Base-by-base conservation (phyloP, 2,329 filamentous ascomycete species). In the Exophiala oligosperma region DNA sequence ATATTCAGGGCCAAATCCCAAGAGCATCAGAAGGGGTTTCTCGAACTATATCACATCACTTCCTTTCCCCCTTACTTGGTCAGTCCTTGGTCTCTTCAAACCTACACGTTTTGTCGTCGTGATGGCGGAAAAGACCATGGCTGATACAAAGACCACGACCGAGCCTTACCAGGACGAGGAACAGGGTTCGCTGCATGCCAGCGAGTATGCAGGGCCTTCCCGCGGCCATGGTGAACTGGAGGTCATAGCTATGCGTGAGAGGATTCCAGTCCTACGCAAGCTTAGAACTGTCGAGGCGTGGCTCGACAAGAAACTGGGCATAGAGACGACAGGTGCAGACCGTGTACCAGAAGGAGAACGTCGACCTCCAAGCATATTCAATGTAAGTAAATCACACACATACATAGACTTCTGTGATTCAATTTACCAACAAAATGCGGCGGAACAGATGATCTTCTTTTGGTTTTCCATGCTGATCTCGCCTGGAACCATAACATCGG, bases 401-500 rank as follows among this genome's bases (percentile, higher is more conserved):
- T 17, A 17, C 17, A 17, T 17, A 17, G 26, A n/a, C 26, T 4
- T 21, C 32, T 26, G 8, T 17, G 17, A 1, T 17, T n/a, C n/a
- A 26, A 52, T 40, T 11, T 38, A 48, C 37, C 41, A 12, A 52
- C 35, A n/a, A 38, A 9, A 11, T 38, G 29, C 23, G 17, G 26
- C 14, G 7, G 17, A 17, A 17, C 38, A 52, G 53, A 56, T 56
- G 53, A 59, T 51, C 64, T 68, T 63, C 57, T 64, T 60, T 60
- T 63, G 56, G 71, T 69, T 64, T 44, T 56, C 54, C 14, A 46
- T 46, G 43, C 32, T 66, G 37, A 52, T 64, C 17, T 54, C 46
- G 3, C 64, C 64, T 23, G 49, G 43, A 1, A 40, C 56, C 8
- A 57, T 67, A 17, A 54, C 65, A 5, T 52, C 64, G 21, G 65